Conservation (phyloP, 2,329 filamentous ascomycete species). For the Aspergillus fumigatiaffinis region DNA sequence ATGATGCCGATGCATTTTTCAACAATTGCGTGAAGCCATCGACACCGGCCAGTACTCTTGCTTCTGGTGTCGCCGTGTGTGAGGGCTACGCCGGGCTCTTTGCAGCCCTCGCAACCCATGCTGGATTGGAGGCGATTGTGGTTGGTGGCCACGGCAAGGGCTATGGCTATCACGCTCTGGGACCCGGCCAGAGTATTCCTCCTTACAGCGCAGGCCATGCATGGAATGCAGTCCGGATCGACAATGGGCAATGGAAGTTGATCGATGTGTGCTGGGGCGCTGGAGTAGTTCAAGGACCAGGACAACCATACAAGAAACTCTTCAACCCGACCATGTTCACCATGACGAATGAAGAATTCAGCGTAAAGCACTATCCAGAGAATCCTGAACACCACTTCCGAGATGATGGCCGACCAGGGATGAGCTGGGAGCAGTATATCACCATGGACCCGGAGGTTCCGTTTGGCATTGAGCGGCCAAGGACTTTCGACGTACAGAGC, state of each 20-base stretch:
- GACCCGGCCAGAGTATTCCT: slow-evolving; percentile 63
- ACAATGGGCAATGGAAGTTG: slow-evolving; percentile 84
- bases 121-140: slow-evolving; percentile 73
- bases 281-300: slow-evolving; percentile 58
- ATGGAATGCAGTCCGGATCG: slow-evolving; percentile 90
- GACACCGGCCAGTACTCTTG: slow-evolving; percentile 69
- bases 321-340: slow-evolving; percentile 64
- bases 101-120: slow-evolving; percentile 69
- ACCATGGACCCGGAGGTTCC: slow-evolving; percentile 54
- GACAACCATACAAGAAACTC: slow-evolving; percentile 58
- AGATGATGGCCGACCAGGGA: slow-evolving; percentile 52
- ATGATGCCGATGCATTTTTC: slow-evolving; percentile 79
- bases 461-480: slow-evolving; percentile 40
- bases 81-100: slow-evolving; percentile 86
- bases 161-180: slow-evolving; percentile 63
- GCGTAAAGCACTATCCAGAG: slow-evolving; percentile 71
- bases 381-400: slow-evolving; percentile 63
- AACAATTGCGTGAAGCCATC: slow-evolving; percentile 62
- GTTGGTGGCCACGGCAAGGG: slow-evolving; percentile 83
- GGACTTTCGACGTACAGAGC: slow-evolving; percentile 47
- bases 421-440: slow-evolving; percentile 80
- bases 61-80: slow-evolving; percentile 79
- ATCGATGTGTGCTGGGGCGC: slow-evolving; percentile 93
- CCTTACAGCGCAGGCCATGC: slow-evolving; percentile 67
- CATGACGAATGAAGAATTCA: slow-evolving; percentile 74